Percentiles rank a stretch among this genome's conserved stretches.
These are phyloP conservation scores for Trypanosoma rangeli DNA, from an alignment of 208 protist species.

Conservation along the genomic window DNA sequence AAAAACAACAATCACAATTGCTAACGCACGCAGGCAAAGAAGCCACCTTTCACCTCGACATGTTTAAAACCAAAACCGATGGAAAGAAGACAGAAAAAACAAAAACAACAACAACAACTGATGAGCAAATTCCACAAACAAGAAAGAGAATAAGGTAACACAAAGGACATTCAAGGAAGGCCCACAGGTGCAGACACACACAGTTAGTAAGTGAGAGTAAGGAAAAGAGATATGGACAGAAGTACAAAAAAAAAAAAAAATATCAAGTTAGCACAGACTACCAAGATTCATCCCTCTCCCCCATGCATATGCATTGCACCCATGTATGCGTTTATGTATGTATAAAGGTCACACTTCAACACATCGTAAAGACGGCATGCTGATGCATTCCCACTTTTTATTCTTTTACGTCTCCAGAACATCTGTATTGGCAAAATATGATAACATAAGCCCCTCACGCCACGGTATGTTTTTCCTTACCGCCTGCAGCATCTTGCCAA, in stretches of 20 bases:
- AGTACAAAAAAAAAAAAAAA: too few relatives aligned
- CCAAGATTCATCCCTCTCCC: background rate
- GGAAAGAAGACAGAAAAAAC: conserved; percentile 1
- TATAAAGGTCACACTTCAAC: background rate
- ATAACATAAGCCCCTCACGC: conserved; percentile 60
- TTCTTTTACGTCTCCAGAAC: conserved; percentile 44
- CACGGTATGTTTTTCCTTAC: conserved; percentile 59
- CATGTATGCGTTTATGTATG: background rate
- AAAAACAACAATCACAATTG: background rate
- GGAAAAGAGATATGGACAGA: too few relatives aligned
- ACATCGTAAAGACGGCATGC: background rate
- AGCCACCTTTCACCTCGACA: too few relatives aligned
- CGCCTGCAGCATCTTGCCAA: conserved; percentile 90
- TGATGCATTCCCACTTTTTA: background rate
- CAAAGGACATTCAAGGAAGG: too few relatives aligned
- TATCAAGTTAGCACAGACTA: background rate
- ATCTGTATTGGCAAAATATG: conserved; percentile 88
- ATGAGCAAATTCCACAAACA: too few relatives aligned
- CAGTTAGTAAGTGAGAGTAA: too few relatives aligned
- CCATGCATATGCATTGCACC: background rate
- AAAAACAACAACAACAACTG: background rate
- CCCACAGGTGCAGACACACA: too few relatives aligned
- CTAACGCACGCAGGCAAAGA: background rate
- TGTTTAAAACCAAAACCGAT: background rate
- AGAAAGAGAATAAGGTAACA: conserved; percentile 1